Percentiles rank a stretch among this genome's conserved stretches.
These are phyloP conservation scores for Diutina neorugosa DNA, from an alignment of 1,139 yeast species.

Conservation along the genomic window DNA sequence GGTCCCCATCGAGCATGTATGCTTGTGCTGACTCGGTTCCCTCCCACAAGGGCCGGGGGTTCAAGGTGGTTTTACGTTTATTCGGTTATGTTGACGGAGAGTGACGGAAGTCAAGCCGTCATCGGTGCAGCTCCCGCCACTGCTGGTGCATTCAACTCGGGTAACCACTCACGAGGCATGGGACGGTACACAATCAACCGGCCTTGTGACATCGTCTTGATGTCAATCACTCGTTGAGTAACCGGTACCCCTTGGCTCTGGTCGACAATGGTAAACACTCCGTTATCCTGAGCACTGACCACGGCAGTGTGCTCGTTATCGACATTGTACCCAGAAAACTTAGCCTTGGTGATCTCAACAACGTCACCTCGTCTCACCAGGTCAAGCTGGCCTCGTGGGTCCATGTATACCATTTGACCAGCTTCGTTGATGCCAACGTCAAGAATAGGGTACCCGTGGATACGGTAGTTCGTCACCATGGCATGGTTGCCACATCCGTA, in stretches of 20 bases:
- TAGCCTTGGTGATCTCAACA: conserved; percentile 28
- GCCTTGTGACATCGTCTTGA: conserved; percentile 36
- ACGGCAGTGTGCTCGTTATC: conserved; percentile 47
- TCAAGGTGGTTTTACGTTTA: neutral
- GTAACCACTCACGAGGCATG: conserved; percentile 32
- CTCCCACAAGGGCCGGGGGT: too few relatives aligned
- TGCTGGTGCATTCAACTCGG: neutral
- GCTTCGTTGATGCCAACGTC: conserved; percentile 17
- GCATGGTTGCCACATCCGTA: conserved; percentile 55
- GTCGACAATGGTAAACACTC: conserved; percentile 35
- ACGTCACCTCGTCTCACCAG: conserved; percentile 32
- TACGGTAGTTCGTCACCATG: conserved; percentile 38
- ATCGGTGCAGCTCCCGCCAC: neutral
- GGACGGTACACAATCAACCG: conserved; percentile 42
- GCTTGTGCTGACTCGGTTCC: neutral
- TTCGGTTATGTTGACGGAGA: neutral
- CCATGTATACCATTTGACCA: neutral
- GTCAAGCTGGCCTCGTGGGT: conserved; percentile 15
- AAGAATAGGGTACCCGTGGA: conserved; percentile 48
- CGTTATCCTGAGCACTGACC: conserved; percentile 27
- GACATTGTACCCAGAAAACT: conserved; percentile 17
- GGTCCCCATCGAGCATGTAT: neutral
- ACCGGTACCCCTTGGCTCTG: conserved; percentile 51
- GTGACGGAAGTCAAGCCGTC: neutral
- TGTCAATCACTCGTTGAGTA: conserved; percentile 27